These are phyloP conservation scores for Pinus taeda DNA, from an alignment of 75 land plant genomes.

Conservation along the genomic window DNA sequence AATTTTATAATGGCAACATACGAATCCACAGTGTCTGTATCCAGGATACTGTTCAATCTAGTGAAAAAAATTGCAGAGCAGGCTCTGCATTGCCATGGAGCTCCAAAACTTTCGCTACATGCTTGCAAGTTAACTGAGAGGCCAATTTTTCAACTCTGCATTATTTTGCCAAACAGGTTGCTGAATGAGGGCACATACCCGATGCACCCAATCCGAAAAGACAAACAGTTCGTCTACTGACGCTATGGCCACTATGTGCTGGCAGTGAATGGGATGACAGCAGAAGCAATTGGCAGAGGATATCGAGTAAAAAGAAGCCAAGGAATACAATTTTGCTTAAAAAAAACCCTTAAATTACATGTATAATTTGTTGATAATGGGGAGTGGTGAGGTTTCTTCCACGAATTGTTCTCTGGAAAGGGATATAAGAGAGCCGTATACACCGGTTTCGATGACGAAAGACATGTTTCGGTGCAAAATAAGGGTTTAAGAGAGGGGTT, in stretches of 20 bases:
- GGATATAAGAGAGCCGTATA: not conserved
- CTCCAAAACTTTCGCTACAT: conserved; percentile 29
- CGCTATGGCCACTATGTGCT: not conserved
- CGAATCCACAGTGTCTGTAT: conserved; percentile 27
- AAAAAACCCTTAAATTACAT: not conserved
- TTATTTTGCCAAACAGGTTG: conserved; percentile 36
- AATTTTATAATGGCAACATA: conserved; percentile 30
- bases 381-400: not conserved
- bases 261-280: not conserved
- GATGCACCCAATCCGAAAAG: conserved; percentile 13
- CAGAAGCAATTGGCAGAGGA: not conserved
- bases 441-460: not conserved
- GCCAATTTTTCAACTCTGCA: conserved; percentile 18
- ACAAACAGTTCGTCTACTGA: not conserved
- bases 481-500: not conserved
- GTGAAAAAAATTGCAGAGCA: conserved; percentile 40
- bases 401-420: not conserved
- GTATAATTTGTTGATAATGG: not conserved
- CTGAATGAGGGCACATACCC: conserved; percentile 24
- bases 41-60: conserved; percentile 32
- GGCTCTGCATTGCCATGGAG: conserved; percentile 22
- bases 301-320: not conserved
- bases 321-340: not conserved
- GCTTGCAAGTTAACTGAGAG: conserved; percentile 25
- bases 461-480: not conserved